Base-by-base conservation (phyloP, 1,284 basidiomycete genomes). In the Marasmius fiardii region DNA sequence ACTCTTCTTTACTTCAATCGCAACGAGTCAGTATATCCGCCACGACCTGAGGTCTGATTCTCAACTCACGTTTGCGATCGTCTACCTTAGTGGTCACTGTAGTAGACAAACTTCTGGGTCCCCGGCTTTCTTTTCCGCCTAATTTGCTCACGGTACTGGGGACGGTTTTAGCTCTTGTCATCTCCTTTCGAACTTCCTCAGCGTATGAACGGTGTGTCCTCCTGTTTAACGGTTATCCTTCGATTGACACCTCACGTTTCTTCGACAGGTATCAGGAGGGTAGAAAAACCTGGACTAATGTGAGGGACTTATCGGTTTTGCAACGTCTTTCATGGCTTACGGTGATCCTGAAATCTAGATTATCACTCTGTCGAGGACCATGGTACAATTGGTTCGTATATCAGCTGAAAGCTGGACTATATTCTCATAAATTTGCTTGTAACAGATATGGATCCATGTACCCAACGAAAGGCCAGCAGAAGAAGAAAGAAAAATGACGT, bases 151-250 rank as follows among this genome's bases (percentile, higher is more conserved):
- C 82, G 5, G 79, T 86, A 0, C 72, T 86, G 39, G 85, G 84
- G 79, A 83, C 84, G 12, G 83, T 86, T 24, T 80, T 88, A 59
- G 85, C 83, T 72, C 77, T 86, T 61, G 83, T 86, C 23, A 85
- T 88, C 52, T 83, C 82, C 0, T 86, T 86, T 70, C 74, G 85
- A 45, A 84, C 84, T 0, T 80, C 77, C n/a, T 83, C 81, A 6
- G 85, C 83, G 61, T 85, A 89, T 64, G 87, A 89, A 58, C 78
- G 86, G 76, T n/a, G n/a, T n/a, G n/a, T n/a, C n/a, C n/a, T n/a
- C n/a, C n/a, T n/a, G n/a, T n/a, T n/a, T 88, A 69, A 58, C 71
- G 74, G 68, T 53, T 67, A 68, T 4, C 58, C 68, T n/a, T 18
- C 23, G 51, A 48, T 10, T 28, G 39, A 16, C 24, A 2, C 45